phyloP scores from a whole-genome alignment of 2,329 filamentous ascomycete species.

The Diaporthe velutina region DNA sequence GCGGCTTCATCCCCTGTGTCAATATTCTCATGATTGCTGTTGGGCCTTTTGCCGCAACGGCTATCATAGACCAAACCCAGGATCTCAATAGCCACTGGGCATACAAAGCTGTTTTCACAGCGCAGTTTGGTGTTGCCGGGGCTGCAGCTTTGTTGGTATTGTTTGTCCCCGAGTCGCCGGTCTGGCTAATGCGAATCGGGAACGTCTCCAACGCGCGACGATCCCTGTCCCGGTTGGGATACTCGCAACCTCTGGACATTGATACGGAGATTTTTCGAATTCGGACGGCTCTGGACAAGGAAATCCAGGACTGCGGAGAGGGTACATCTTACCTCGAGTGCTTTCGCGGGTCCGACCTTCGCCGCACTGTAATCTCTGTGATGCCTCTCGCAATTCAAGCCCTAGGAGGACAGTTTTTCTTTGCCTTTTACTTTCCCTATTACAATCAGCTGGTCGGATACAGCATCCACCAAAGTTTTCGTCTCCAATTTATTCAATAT shows the following conservation, averaged over 20 bases:
- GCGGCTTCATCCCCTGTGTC: neutral
- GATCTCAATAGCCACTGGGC: slow-evolving; percentile 48
- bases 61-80: slow-evolving; percentile 50
- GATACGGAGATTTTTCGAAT: neutral
- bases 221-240: neutral
- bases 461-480: slow-evolving; percentile 21
- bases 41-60: slow-evolving; percentile 44
- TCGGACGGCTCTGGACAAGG: slow-evolving; percentile 46
- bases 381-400: slow-evolving; percentile 34
- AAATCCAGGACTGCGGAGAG: slow-evolving; percentile 51
- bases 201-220: neutral
- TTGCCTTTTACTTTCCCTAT: slow-evolving; percentile 33
- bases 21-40: neutral
- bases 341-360: slow-evolving; percentile 54
- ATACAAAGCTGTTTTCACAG: slow-evolving; percentile 49
- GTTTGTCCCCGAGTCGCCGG: neutral
- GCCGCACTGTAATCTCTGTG: slow-evolving; percentile 38
- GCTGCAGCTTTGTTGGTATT: slow-evolving; percentile 46
- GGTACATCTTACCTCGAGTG: slow-evolving; percentile 55
- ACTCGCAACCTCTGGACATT: neutral
- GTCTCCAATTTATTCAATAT: slow-evolving; percentile 12
- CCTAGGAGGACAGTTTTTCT: slow-evolving; percentile 31
- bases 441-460: slow-evolving; percentile 36
- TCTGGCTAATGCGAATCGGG: neutral
- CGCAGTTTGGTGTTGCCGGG: slow-evolving; percentile 50